phyloP scores from a whole-genome alignment of 1,139 yeast genomes.

The Taphrina pruni region DNA sequence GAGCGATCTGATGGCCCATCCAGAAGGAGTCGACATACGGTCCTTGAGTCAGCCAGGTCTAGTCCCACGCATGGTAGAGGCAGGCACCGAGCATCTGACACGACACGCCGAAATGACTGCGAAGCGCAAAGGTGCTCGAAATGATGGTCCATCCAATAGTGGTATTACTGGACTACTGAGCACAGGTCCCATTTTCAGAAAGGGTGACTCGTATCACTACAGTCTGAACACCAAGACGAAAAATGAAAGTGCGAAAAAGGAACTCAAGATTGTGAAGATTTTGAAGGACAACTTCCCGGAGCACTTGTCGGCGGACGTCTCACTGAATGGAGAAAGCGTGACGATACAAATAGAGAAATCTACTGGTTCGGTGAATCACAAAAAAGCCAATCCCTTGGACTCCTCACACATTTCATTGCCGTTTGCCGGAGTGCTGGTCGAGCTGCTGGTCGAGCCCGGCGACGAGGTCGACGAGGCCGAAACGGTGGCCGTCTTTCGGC shows the following conservation, averaged over 20 bases:
- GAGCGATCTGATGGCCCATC: constrained; percentile 23
- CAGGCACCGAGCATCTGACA: constrained; percentile 50
- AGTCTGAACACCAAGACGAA: constrained; percentile 66
- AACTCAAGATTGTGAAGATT: constrained; percentile 95
- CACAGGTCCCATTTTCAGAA: constrained; percentile 15
- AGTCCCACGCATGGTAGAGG: constrained; percentile 78
- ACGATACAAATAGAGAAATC: constrained; percentile 71
- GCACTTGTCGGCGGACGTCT: constrained; percentile 83
- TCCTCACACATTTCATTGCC: constrained; percentile 65
- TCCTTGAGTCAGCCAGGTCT: constrained; percentile 64
- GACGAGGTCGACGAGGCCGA: constrained; percentile 75
- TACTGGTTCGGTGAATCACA: constrained; percentile 46
- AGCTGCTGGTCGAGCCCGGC: constrained; percentile 81
- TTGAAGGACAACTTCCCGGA: constrained; percentile 84
- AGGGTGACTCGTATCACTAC: constrained; percentile 21
- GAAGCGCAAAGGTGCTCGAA: constrained; percentile 1
- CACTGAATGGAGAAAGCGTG: constrained; percentile 65
- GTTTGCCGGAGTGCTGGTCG: constrained; percentile 92
- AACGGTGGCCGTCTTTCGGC: constrained; percentile 87
- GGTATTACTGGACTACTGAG: not conserved
- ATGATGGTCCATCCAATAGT: constrained; percentile 61
- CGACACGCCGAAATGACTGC: not conserved
- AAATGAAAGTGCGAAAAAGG: constrained; percentile 92
- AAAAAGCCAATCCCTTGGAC: constrained; percentile 44
- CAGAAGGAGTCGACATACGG: constrained; percentile 17